Base-by-base conservation (phyloP, 225 moss, liverwort and hornwort species). In the Pseudisothecium myosuroides region DNA sequence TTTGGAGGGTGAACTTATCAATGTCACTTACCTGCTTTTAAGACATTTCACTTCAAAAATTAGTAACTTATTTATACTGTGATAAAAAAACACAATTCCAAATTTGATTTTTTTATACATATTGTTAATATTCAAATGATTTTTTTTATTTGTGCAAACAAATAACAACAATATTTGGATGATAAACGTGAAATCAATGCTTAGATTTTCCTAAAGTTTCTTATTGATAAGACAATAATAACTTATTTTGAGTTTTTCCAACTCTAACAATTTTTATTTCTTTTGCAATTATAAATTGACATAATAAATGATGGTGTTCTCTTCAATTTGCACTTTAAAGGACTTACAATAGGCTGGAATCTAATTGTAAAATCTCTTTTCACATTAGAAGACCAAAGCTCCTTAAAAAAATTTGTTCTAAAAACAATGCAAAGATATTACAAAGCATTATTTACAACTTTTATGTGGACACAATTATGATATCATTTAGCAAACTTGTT, bases 21-120 rank as follows among this genome's bases (percentile, higher is more conserved):
- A 43, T 28, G 16, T 2, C 4, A 47, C 2, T 12, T 29, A 29
- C 0, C 1, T 11, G 0, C 2, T 31, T 31, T 4, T 11, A 29
- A 6, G 4, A 10, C 5, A 74, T 14, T 69, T 69, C 8, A 41
- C 8, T 41, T 69, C 8, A 41, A 41, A 24, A 24, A 26, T 14
- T 74, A 29, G 18, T 29, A 47, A 47, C 15, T 72, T 6, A 47
- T 47, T 45, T 74, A 47, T 18, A 29, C 0, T 47, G 1, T 29
- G 4, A 29, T 28, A 8, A 45, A 17, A 17, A 8, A 45, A 45
- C 10, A 45, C 4, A 17, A 17, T 29, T 73, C 4, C 2, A 1
- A 29, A 10, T 45, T 17, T 3, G 1, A 24, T 69, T 45, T 0
- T 19, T 43, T 31, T 18, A 4, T 1, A 18, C 4, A 7, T 47